Base-by-base conservation (phyloP, 805 yeast genomes). In the Lipomyces kockii region DNA sequence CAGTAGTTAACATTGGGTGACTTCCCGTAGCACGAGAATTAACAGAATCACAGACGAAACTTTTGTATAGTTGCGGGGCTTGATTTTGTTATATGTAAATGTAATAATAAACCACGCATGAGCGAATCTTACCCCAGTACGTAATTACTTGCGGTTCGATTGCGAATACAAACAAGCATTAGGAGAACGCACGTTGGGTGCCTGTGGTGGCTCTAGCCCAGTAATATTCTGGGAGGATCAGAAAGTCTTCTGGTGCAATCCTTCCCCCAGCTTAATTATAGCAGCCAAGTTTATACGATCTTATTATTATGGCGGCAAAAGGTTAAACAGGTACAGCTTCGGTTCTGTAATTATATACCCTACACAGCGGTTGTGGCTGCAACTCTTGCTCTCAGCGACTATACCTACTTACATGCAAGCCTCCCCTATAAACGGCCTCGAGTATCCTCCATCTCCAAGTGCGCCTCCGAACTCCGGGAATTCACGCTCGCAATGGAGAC, bases 401-500 rank as follows among this genome's bases (percentile, higher is more conserved):
- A 9, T 37, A 0, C 17, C 4, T 37, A 37, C 12, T 7, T 43
- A 17, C 7, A n/a, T 43, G 20, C 22, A 7, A n/a, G n/a, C n/a
- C n/a, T n/a, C 6, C 20, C 49, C 22, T n/a, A 37, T 1, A 37
- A 3, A n/a, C 49, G 9, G 2, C 22, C 20, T 43, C 49, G 49
- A 43, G 49, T 8, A 17, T 6, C 22, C 49, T 12, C 22, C 20
- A 17, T n/a, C 17, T 12, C 17, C 2, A 37, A 12, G 43, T 37
- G 17, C 14, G 4, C 17, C 17, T 37, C 43, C 43, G 43, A 37
- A 37, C 12, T 37, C 5, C 43, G 43, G 9, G 49, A 43, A 43
- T 17, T 43, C 49, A 8, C 51, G 22, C 35, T 11, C 56, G 17
- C 64, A n/a, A 69, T 92, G 97, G 98, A 94, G 78, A 88, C 92